Base-by-base conservation (phyloP, 148 eudicot species). In the Bassia scoparia region DNA sequence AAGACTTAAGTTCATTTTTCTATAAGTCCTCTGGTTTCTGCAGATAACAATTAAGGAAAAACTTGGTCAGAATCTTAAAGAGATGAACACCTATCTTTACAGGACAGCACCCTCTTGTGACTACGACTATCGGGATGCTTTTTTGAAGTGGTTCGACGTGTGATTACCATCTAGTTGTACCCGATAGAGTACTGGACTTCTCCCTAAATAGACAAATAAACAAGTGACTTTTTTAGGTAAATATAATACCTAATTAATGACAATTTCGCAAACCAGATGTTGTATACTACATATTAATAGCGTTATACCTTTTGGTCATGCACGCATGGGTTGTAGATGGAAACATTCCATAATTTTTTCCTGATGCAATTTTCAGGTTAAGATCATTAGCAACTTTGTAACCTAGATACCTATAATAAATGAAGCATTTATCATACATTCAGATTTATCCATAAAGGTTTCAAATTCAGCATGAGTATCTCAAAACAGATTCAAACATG, bases 251-350 rank as follows among this genome's bases (percentile, higher is more conserved):
- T 38, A 62, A 27, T 43, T 73, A 78, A 38, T 30, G 69, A 68
- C 11, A 46, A 60, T 33, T 49, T 65, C 5, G 12, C 43, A 23
- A 21, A 64, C 37, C 60, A 44, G 38, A 31, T 61, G 30, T 50
- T 69, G 59, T 58, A 9, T 12, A 15, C 46, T 41, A 1, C 8
- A 14, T 41, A 77, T 61, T 34, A 12, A 30, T 6, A 44, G n/a
- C 20, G 12, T 44, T 23, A 41, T 84, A 95, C 99, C 97, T 92
- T 95, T 71, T 95, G 96, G 70, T 95, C 99, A 83, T 97, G 99
- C 97, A n/a, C n/a, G n/a, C n/a, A 92, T 95, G 70, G 99, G 99
- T 86, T 95, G 97, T 68, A 95, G 81, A 86, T 95, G 99, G 77
- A 95, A 80, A 95, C 82, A 75, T 95, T 95, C 99, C 99, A 95